phyloP scores from a whole-genome alignment of 1,139 yeast genomes.

The Candida sanyaensis region DNA sequence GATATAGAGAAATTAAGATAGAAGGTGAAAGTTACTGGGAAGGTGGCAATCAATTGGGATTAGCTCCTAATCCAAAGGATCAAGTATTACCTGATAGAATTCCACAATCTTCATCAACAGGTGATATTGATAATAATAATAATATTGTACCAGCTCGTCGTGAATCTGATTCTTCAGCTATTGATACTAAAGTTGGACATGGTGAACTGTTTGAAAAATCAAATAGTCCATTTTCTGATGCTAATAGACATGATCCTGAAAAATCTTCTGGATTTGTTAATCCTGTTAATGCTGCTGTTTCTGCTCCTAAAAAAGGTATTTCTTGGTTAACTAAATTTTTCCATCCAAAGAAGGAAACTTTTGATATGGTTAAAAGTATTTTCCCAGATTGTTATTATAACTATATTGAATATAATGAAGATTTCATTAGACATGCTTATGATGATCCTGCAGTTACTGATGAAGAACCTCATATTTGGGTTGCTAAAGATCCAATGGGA shows the following conservation, averaged over 20 bases:
- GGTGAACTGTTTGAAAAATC: constrained; percentile 23
- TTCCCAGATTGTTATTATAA: constrained; percentile 46
- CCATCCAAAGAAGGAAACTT: constrained; percentile 41
- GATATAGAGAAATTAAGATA: constrained; percentile 53
- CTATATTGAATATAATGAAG: constrained; percentile 45
- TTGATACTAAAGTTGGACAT: constrained; percentile 15
- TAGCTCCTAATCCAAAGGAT: constrained; percentile 24
- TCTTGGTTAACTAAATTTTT: constrained; percentile 42
- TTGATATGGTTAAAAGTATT: constrained; percentile 36
- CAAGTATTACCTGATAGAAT: constrained; percentile 26
- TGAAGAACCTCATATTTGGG: constrained; percentile 68
- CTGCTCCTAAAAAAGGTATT: constrained; percentile 21
- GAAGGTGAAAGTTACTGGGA: constrained; percentile 56
- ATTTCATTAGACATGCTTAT: constrained; percentile 55
- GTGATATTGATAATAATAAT: constrained; percentile 1
- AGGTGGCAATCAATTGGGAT: constrained; percentile 46
- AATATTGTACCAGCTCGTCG: constrained; percentile 6
- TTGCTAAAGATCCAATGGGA: constrained; percentile 70
- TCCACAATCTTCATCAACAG: constrained; percentile 9
- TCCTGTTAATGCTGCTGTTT: constrained; percentile 11
- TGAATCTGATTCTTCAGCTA: constrained; percentile 13
- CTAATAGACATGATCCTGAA: constrained; percentile 14
- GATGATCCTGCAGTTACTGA: constrained; percentile 65
- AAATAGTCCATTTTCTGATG: constrained; percentile 15
- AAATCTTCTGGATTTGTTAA: constrained; percentile 15